Evolutionary conservation across 2,329 filamentous ascomycete genomes (phyloP), one percentile per base, ranked within the genome.

Genomic region (Neofusicoccum parvum): DNA sequence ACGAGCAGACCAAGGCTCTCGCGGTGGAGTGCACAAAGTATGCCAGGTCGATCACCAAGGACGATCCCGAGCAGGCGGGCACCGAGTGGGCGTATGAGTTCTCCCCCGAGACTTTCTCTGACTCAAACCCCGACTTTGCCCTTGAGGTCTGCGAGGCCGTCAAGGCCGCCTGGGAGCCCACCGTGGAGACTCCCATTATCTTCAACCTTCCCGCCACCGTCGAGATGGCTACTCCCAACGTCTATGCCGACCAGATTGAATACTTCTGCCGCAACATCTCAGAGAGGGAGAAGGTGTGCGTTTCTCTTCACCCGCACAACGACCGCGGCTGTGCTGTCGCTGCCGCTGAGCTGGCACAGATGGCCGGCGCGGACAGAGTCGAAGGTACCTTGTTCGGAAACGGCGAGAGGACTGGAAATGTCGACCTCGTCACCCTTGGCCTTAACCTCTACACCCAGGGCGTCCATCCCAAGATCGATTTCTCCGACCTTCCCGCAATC

Each of bases 121-220:
- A 98, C 79, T 92, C 92, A 2, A 86, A 89, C 65, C 89, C 92
- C 12, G 93, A 96, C 46, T 98, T 91, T 74, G 92, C 88, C 15
- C 81, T 98, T 39, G 81, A 89, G 75, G 86, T 98, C 48, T 98
- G 95, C 78, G 89, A 96, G 75, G 94, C 94, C 39, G 94, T 98
- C 73, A 97, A 97, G 85, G 90, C 85, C 5, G 95, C 94, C 0
- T 99, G 95, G 95, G 93, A 85, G 68, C 94, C 95, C 0, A 88
- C 87, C 0, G 87, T 83, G 45, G 87, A 92, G 77, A 89, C 88
- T 71, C 92, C 90, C 54, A 92, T 99, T 78, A 96, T 99, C 76
- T 95, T 99, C 85, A 98, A 98, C 81, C 85, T 99, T 60, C 94
- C 95, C 0, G 94, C 95, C 1, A 99, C 95, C 0, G 94, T 98